These are phyloP conservation scores for Pseudovirgaria hyperparasitica DNA, from an alignment of 2,329 filamentous ascomycete genomes.

Conservation along the genomic window DNA sequence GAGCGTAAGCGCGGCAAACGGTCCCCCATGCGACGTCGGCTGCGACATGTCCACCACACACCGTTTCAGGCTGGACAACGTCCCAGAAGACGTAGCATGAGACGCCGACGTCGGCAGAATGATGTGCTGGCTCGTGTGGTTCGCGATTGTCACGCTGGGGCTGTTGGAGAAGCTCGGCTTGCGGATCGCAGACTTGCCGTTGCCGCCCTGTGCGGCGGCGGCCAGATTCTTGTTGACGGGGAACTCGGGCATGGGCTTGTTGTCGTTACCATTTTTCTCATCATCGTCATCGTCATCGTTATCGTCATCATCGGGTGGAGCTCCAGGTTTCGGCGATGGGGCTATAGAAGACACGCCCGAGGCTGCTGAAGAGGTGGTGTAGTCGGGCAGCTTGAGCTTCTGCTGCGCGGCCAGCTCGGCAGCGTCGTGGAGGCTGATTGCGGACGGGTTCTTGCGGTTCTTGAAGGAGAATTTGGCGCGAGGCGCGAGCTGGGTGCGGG, in stretches of 20 bases:
- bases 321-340: no score
- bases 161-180: slow-evolving; percentile 45
- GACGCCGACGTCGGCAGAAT: slow-evolving; percentile 61
- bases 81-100: slow-evolving; percentile 59
- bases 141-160: slow-evolving; percentile 50
- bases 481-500: slow-evolving; percentile 54
- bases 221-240: slow-evolving; percentile 5
- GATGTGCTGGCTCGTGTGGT: slow-evolving; percentile 59
- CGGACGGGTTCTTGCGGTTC: slow-evolving; percentile 38
- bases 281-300: slow-evolving; percentile 11
- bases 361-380: slow-evolving; percentile 24
- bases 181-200: slow-evolving; percentile 11
- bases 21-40: slow-evolving; percentile 35
- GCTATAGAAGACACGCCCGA: slow-evolving; percentile 29
- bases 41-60: slow-evolving; percentile 75
- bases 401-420: slow-evolving; percentile 40
- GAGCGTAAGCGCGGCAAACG: slow-evolving; percentile 57
- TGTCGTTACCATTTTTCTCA: slow-evolving; percentile 19
- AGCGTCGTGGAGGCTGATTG: slow-evolving; percentile 44
- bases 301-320: neutral
- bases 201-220: slow-evolving; percentile 5
- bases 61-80: slow-evolving; percentile 52
- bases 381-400: slow-evolving; percentile 30
- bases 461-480: slow-evolving; percentile 80
- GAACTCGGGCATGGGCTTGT: slow-evolving; percentile 16